These are phyloP conservation scores for Calonectria ilicicola DNA, from an alignment of 2,329 filamentous ascomycete genomes.

Conservation along the genomic window DNA sequence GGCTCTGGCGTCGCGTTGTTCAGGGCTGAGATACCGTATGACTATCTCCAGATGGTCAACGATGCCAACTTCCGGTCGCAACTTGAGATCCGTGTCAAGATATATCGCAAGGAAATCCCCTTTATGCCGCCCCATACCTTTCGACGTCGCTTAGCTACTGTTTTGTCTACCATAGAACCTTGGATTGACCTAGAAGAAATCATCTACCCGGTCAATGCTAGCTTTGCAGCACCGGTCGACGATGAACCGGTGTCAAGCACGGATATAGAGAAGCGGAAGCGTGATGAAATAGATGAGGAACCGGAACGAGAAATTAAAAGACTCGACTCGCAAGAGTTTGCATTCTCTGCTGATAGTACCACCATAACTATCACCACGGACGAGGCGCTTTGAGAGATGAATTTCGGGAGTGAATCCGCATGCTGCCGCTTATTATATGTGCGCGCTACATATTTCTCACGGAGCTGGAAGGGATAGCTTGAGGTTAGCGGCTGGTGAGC, in stretches of 20 bases:
- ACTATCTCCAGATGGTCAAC: background rate
- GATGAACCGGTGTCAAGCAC: background rate
- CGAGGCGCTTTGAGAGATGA: background rate
- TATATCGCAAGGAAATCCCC: background rate
- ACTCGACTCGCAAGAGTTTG: background rate
- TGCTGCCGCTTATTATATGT: no score
- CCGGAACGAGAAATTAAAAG: background rate
- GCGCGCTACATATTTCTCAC: background rate
- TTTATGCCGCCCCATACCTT: background rate
- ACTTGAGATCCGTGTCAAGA: background rate
- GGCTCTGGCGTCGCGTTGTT: background rate
- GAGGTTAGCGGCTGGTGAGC: no score
- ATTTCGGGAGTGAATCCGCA: no score
- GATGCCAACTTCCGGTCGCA: background rate
- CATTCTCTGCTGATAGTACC: background rate
- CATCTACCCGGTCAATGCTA: no score
- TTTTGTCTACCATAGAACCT: background rate
- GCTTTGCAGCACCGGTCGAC: no score
- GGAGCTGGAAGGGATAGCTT: background rate
- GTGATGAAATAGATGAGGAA: background rate
- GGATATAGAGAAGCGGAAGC: background rate
- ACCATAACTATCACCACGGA: background rate
- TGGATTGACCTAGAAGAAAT: no score
- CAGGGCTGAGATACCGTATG: background rate
- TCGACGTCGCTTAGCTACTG: background rate